Base-by-base conservation (phyloP, 768 basidiomycete genomes). In the Zangia roseola region DNA sequence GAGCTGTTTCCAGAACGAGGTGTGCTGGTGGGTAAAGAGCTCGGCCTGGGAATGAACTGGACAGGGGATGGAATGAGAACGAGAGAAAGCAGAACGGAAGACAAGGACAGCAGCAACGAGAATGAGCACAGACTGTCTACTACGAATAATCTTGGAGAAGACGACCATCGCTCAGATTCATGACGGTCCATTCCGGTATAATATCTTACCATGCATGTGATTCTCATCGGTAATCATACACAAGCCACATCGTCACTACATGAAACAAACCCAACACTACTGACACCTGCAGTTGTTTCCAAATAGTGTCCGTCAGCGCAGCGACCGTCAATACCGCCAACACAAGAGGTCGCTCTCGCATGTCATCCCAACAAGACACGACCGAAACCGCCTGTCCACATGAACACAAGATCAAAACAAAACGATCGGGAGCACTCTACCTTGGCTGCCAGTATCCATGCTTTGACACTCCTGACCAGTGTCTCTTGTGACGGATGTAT, bases 1-100 rank as follows among this genome's bases (percentile, higher is more conserved):
- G 10, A 95, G 80, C 60, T 93, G 91, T 17, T 75, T 70, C 50
- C 91, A 66, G 62, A 91, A 93, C 0, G 77, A 69, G 26, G 6
- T 40, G 12, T 30, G 40, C 7, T 40, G 24, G 24, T 21, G 24
- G 13, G 17, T 81, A 1, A 69, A 60, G 0, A 89, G 78, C 30
- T 79, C 70, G 12, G 73, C 65, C 7, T 68, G 60, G 83, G 86
- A 6, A 88, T 82, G 2, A 85, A 74, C n/a, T 90, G 67, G 5
- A 75, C 81, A 61, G 81, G 81, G 16, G 75, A 75, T 84, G 86
- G 16, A 34, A 68, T 16, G 24, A 14, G 56, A 43, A 12, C 43
- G 42, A 10, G 51, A 39, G 39, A 80, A 53, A 0, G 74, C 68
- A 6, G 78, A 73, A 12, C 84, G 77, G 8, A 84, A 66, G 17